Percentiles rank a stretch among this genome's conserved stretches.
These are phyloP conservation scores for Aspergillus baeticus DNA, from an alignment of 495 filamentous ascomycete species.

Conservation along the genomic window DNA sequence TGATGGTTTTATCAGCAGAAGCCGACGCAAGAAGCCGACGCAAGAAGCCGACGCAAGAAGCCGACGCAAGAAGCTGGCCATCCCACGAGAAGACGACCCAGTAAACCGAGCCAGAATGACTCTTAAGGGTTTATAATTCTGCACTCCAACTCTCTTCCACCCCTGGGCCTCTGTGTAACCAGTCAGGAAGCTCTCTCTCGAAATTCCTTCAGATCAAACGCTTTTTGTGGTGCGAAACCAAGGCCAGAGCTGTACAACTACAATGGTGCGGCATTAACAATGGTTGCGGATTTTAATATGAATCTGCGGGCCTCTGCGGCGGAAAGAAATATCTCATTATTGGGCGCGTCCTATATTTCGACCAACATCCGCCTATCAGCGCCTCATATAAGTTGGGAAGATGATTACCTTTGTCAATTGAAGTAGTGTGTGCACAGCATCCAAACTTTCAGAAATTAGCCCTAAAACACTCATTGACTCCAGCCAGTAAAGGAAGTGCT, in stretches of 20 bases:
- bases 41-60: too few species aligned
- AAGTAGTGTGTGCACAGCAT: background rate
- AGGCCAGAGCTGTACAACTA: conserved; percentile 4
- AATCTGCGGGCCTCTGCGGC: too few species aligned
- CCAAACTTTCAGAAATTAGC: background rate
- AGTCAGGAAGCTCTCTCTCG: background rate
- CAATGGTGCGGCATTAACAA: conserved; percentile 5
- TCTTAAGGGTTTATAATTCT: conserved; percentile 17
- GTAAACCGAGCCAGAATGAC: conserved; percentile 6
- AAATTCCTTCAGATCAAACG: conserved; percentile 23
- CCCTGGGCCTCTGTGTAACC: background rate
- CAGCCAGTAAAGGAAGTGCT: too few species aligned
- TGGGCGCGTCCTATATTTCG: background rate
- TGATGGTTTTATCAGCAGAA: conserved; percentile 29
- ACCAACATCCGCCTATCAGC: background rate
- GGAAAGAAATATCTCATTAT: background rate
- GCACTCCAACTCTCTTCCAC: background rate
- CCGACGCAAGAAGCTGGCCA: background rate
- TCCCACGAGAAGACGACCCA: conserved; percentile 14
- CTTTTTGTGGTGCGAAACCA: conserved; percentile 18
- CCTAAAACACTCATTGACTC: too few species aligned
- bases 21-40: too few species aligned
- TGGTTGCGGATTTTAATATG: too few species aligned
- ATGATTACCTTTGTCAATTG: background rate
- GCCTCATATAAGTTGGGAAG: background rate